Base-by-base conservation (phyloP, 805 yeast genomes). In the Wickerhamomyces kurtzmanii region DNA sequence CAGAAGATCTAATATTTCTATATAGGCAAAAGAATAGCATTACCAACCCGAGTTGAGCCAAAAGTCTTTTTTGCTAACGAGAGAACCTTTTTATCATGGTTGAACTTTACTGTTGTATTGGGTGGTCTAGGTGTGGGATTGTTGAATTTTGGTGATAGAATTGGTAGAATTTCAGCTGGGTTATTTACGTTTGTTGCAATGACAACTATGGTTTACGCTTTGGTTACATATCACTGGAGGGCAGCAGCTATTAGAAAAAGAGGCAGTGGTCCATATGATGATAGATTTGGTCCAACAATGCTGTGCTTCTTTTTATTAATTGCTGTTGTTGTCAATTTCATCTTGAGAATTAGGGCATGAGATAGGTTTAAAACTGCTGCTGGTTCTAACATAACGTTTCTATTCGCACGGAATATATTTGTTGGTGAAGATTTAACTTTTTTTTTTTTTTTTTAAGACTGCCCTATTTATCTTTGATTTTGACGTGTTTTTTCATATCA, bases 261-360 rank as follows among this genome's bases (percentile, higher is more conserved):
- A 58, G 98, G 98, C 23, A 75, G 94, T 10, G 98, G 98, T 26
- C 98, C 98, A n/a, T 91, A 91, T 53, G 99, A 91, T 51, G 99
- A 91, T 58, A 75, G 98, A 52, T 79, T 91, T 42, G 99, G 99
- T 24, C 98, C 99, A 26, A 93, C 99, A 11, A 78, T 89, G 82
- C 70, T 91, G 45, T 91, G 98, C 61, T 68, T 89, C 64, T 91
- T 91, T 62, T 67, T 91, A 47, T 65, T 91, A 39, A 74, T 86
- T 26, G 96, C 99, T 1, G 96, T 91, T 28, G 79, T 91, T 24
- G 83, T 91, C 40, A 91, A 91, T 65, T 91, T 91, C 51, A 63
- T 86, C 19, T 64, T 91, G 52, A 81, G 97, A 58, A 73, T 81
- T 39, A 65, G 72, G 37, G 71, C 75, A 17, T 71, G 24, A 23